Base-by-base conservation (phyloP, 306 rosid genomes). In the Senna siamea region DNA sequence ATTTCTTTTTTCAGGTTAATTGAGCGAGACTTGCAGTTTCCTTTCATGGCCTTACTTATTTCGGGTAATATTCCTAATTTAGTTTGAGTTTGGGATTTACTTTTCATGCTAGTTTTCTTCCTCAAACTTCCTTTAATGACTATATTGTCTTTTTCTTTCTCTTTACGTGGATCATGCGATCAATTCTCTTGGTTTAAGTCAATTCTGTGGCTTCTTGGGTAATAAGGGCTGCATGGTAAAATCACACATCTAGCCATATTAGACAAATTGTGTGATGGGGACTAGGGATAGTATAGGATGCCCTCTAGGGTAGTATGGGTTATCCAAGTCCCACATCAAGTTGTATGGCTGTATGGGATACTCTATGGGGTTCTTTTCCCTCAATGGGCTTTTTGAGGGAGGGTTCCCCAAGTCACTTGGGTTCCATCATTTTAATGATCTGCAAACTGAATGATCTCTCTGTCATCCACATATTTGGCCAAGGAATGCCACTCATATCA, bases 11-110 rank as follows among this genome's bases (percentile, higher is more conserved):
- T 69, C 60, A 91, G 98, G 85, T 81, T 94, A 87, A 81, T 74
- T 17, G 91, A 94, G 76, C 83, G 46, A 63, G 90, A 91, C 56
- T 71, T 94, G 80, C 97, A 88, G 78, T 91, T 94, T 84, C 98
- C 98, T 47, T 94, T 94, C 85, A 68, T 89, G 88, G 95, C 88
- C 67, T 76, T 94, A 83, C 98, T 94, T 69, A 88, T 94, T 82
- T 94, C 97, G 70, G 96, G 97, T 87, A 72, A 83, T 65, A 74
- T 43, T 77, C 37, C 9, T 4, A 58, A 63, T 44, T 59, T 41
- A 2, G 20, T 73, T 52, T 46, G 72, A 37, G 55, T 51, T 26
- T 59, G 35, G 34, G 20, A 41, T 54, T 66, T 20, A 4, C 44
- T 38, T 19, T 35, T 61, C 40, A 7, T 76, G 72, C 41, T 37